A percentile compares a stretch with the other conserved stretches of the same genome.
Evolutionary conservation across 768 basidiomycete species (phyloP).

Genomic region (Hydnomerulius pinastri): DNA sequence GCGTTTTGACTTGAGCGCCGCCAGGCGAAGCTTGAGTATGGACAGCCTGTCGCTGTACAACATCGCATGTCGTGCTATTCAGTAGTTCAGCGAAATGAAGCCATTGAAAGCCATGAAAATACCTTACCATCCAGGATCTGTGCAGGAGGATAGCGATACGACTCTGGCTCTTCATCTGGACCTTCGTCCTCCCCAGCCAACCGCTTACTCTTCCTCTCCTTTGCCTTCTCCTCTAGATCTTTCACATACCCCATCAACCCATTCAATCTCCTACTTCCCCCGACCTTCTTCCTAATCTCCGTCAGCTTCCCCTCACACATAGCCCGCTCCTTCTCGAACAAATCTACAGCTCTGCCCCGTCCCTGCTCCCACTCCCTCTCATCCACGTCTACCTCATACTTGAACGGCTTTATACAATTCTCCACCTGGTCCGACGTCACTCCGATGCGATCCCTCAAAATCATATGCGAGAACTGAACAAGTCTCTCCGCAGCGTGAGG

Average conservation of each 20-base stretch:
- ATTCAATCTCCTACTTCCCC: constrained; percentile 78
- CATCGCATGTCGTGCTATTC: constrained; percentile 86
- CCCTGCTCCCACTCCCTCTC: constrained; percentile 90
- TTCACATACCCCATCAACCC: constrained; percentile 80
- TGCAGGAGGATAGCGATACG: constrained; percentile 89
- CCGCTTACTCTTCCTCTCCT: constrained; percentile 57
- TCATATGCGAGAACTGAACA: constrained; percentile 88
- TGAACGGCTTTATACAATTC: constrained; percentile 99
- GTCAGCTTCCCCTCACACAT: constrained; percentile 87
- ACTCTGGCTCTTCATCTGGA: constrained; percentile 53
- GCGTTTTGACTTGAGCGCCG: constrained; percentile 85
- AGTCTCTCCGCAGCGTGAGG: constrained; percentile 88
- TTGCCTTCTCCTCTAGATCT: constrained; percentile 75
- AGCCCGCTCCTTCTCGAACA: constrained; percentile 81
- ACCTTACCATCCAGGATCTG: constrained; percentile 88
- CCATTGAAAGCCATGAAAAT: background rate
- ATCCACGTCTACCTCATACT: constrained; percentile 97
- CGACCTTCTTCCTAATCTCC: constrained; percentile 86
- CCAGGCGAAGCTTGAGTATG: constrained; percentile 83
- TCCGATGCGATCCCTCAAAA: constrained; percentile 90
- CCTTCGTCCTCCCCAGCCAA: constrained; percentile 43
- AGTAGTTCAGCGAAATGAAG: constrained; percentile 7
- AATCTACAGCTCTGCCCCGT: constrained; percentile 66
- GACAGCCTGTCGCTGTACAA: constrained; percentile 80
- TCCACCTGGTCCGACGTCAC: constrained; percentile 98